phyloP scores from a whole-genome alignment of 495 filamentous ascomycete species.

The Tuber calosporum region DNA sequence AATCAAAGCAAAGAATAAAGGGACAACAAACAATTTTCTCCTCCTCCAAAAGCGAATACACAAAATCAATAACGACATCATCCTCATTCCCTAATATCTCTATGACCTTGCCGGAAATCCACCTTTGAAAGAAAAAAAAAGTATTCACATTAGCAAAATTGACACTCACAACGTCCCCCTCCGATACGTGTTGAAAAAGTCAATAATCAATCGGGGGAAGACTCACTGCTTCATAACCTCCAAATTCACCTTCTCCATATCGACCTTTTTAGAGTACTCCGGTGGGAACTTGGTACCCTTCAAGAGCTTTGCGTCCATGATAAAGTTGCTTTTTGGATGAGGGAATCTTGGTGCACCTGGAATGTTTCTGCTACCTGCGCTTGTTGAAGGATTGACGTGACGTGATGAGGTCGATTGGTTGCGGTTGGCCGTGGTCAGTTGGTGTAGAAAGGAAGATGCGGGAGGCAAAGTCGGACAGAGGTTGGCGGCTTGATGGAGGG shows the following conservation, averaged over 20 bases:
- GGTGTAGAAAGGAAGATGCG: neutral
- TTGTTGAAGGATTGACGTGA: neutral
- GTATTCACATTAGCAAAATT: constrained; percentile 3
- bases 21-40: constrained; percentile 61
- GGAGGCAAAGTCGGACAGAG: neutral
- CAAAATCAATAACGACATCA: constrained; percentile 88
- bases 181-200: neutral
- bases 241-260: constrained; percentile 92
- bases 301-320: constrained; percentile 56
- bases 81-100: constrained; percentile 85
- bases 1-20: neutral
- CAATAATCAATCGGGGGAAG: constrained; percentile 3
- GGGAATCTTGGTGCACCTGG: neutral
- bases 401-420: neutral
- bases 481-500: neutral
- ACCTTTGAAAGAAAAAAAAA: constrained; percentile 50
- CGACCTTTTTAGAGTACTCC: constrained; percentile 91
- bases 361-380: neutral
- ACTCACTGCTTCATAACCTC: constrained; percentile 94
- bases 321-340: neutral
- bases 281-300: constrained; percentile 86
- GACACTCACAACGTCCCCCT: neutral
- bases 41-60: constrained; percentile 80
- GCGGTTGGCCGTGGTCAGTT: neutral
- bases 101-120: constrained; percentile 82